Percentiles rank a stretch among this genome's conserved stretches.
phyloP scores from a whole-genome alignment of 75 land plant genomes.

The Ceratopteris richardii region DNA sequence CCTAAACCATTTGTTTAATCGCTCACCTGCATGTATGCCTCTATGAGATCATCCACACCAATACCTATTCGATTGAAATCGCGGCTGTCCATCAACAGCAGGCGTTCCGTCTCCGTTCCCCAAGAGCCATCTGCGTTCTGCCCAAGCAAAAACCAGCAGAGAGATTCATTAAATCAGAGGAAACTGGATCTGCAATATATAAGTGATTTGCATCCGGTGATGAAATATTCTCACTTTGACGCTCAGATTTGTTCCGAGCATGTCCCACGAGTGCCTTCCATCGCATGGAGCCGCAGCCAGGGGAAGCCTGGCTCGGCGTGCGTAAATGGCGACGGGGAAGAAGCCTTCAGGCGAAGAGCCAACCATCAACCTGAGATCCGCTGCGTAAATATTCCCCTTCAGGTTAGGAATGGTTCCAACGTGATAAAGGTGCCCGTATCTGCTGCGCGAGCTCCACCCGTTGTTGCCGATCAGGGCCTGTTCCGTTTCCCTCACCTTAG shows the following conservation, averaged over 20 bases:
- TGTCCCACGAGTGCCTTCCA: slow-evolving; percentile 28
- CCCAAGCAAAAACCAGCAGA: no score
- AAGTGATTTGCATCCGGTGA: no score
- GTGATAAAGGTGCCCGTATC: slow-evolving; percentile 24
- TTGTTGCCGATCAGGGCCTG: slow-evolving; percentile 34
- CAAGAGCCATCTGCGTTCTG: slow-evolving; percentile 29
- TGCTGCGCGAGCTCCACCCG: slow-evolving; percentile 28
- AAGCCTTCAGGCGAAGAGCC: slow-evolving; percentile 33
- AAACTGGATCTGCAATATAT: no score
- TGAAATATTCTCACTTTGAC: slow-evolving; percentile 17
- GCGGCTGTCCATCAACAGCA: slow-evolving; percentile 27
- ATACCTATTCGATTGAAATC: slow-evolving; percentile 36
- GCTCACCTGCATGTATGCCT: slow-evolving; percentile 36
- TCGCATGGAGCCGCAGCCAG: slow-evolving; percentile 12
- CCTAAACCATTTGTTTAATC: background rate
- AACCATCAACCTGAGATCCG: slow-evolving; percentile 28
- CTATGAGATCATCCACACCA: slow-evolving; percentile 32
- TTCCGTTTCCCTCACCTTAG: background rate
- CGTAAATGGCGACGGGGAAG: slow-evolving; percentile 38
- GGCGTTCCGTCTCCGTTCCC: slow-evolving; percentile 25
- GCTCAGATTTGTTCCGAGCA: slow-evolving; percentile 30
- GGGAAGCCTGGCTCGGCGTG: slow-evolving; percentile 26
- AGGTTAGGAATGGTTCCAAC: slow-evolving; percentile 34
- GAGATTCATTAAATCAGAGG: no score
- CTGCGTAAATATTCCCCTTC: slow-evolving; percentile 36